Conservation (phyloP, 176 grass and related monocot genomes). For the Stipa capillata region DNA sequence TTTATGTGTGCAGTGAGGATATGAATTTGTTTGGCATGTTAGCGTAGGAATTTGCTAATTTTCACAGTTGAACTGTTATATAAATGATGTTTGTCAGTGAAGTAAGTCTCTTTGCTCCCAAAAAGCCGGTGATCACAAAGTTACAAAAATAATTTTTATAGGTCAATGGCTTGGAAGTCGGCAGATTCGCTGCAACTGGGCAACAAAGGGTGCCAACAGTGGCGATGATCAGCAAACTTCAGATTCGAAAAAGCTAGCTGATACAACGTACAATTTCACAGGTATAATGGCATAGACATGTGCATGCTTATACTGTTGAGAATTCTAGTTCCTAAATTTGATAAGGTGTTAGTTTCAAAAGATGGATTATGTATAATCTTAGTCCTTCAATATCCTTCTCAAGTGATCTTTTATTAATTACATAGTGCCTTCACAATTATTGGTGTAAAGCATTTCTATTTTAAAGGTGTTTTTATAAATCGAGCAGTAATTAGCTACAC, state of each 20-base stretch:
- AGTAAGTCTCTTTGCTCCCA: background rate
- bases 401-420: background rate
- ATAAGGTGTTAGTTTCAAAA: background rate
- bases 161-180: constrained; percentile 73
- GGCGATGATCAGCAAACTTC: constrained; percentile 48
- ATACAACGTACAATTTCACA: constrained; percentile 42
- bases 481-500: background rate
- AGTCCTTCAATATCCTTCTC: background rate
- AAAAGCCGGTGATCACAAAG: background rate
- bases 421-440: background rate
- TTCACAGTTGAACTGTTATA: background rate
- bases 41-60: background rate
- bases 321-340: background rate
- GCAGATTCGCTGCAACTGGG: constrained; percentile 89
- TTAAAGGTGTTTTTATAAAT: background rate
- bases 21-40: background rate
- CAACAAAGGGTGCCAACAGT: constrained; percentile 60
- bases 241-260: constrained; percentile 59
- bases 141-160: constrained; percentile 20
- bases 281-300: constrained; percentile 26
- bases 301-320: background rate
- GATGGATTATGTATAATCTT: background rate
- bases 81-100: background rate
- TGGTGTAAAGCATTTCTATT: background rate
- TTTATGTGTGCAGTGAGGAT: background rate